Evolutionary conservation across 352 stramenopile genomes (phyloP).

Genomic region (Globisporangium radiosum): DNA sequence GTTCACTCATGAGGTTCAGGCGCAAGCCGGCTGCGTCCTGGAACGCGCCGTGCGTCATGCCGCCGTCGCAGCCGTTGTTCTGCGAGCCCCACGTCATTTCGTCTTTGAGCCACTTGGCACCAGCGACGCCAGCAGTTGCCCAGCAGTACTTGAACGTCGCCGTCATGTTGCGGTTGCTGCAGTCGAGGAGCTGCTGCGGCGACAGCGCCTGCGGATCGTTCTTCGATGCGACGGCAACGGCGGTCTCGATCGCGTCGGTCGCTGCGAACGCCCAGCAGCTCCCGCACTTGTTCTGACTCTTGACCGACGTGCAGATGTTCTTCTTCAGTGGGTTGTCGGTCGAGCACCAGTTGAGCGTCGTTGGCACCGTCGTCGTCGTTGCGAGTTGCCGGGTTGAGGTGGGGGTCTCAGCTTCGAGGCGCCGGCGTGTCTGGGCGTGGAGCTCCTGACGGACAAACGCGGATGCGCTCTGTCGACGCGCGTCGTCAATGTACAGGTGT

Average conservation of each 20-base stretch:
- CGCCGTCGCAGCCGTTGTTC: conserved; percentile 74
- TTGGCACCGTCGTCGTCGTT: conserved; percentile 13
- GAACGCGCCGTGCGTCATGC: conserved; percentile 79
- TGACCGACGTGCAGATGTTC: conserved; percentile 68
- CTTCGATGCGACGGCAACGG: conserved; percentile 41
- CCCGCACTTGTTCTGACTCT: conserved; percentile 77
- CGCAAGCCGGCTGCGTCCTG: conserved; percentile 55
- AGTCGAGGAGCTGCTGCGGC: conserved; percentile 75
- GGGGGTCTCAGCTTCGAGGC: conserved; percentile 7
- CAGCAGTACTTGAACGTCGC: conserved; percentile 78
- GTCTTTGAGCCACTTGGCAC: conserved; percentile 47
- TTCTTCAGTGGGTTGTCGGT: conserved; percentile 50
- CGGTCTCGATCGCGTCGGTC: conserved; percentile 70
- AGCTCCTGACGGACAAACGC: conserved; percentile 61
- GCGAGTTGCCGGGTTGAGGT: conserved; percentile 5
- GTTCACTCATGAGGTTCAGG: conserved; percentile 48
- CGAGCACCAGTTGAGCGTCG: conserved; percentile 68
- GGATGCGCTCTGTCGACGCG: conserved; percentile 24
- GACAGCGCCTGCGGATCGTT: conserved; percentile 49
- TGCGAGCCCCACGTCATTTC: conserved; percentile 71
- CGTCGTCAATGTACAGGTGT: conserved; percentile 53
- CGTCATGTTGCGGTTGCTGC: conserved; percentile 61
- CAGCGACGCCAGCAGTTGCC: conserved; percentile 34
- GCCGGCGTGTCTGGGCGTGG: conserved; percentile 27
- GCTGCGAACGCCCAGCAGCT: conserved; percentile 82